Base-by-base conservation (phyloP, 202 grass and related monocot species). In the Bolboschoenoplectus hybrid region DNA sequence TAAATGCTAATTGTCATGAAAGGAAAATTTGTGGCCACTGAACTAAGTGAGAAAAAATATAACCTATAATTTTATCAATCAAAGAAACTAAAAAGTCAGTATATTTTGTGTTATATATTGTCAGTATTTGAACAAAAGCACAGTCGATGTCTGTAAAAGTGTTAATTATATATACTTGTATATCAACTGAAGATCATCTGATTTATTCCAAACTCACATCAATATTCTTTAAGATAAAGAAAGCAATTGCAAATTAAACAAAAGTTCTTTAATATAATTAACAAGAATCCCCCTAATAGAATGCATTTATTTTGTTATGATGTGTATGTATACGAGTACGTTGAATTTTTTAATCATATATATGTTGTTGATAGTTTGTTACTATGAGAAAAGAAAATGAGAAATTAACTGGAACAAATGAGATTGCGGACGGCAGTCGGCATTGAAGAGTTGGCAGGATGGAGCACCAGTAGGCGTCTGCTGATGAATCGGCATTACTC, bases 351-450 rank as follows among this genome's bases (percentile, higher is more conserved):
- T 66, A 43, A 69, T 2, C 36, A 14, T 35, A 13, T 63, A 70
- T n/a, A 14, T 26, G 26, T 26, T 26, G 26, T 26, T 26, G 26
- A 26, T 26, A 26, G 26, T 26, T 26, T 26, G 26, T 26, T 26
- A 26, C 26, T 71, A 71, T 7, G 9, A 46, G 41, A 71, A 19
- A 4, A 1, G 7, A 49, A 5, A 74, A 49, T 2, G 10, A 68
- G 58, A 67, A 17, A 16, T 5, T 12, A n/a, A 86, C 57, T 50
- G n/a, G 84, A 0, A 11, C 41, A 65, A 17, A 86, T 52, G 43
- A 86, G 72, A 51, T 86, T 45, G 12, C 72, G 85, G 36, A 86
- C 67, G 73, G 74, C 85, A 53, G 44, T 68, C 3, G 85, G 85
- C 74, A 86, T 86, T 9, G 73, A 73, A 44, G 85, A 80, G 60